Base-by-base conservation (phyloP, 768 basidiomycete species). In the Butyriboletus loyo region DNA sequence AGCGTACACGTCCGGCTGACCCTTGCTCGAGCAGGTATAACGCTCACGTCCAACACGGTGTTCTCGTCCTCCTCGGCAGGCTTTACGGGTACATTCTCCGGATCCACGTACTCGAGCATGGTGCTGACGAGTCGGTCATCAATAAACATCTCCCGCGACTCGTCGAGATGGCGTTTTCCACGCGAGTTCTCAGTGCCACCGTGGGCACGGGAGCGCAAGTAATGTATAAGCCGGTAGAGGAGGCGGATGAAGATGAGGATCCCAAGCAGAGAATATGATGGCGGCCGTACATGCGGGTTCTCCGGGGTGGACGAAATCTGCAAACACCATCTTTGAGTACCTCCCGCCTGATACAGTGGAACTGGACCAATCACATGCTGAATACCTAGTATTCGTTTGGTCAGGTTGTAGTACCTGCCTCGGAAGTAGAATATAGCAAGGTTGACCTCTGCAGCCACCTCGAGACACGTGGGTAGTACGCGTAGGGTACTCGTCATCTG, bases 241-340 rank as follows among this genome's bases (percentile, higher is more conserved):
- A 92, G 77, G 48, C 88, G 77, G 31, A 85, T 66, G 27, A 75
- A 72, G 28, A 94, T 80, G 46, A 94, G 75, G 36, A 92, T 72
- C 13, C 92, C 92, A 6, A 94, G 77, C 19, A 94, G 67, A n/a
- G 90, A 86, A 68, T 94, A 94, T 15, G 92, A 92, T 7, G 92
- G 92, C 8, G 89, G 86, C 44, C 84, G 78, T 10, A 76, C 74
- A 65, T 87, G 81, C 21, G 87, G 89, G 59, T 88, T 78, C 57
- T 83, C 79, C 1, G 84, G 85, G 45, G 78, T 78, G 13, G 85
- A 81, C 3, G 92, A 88, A n/a, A 92, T 66, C 91, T 94, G 40
- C 27, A 34, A 55, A 48, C 19, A 42, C n/a, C 41, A 40, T 38
- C 28, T 27, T 38, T 54, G 55, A 59, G 59, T 6, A 40, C 21